Percentiles rank a stretch among this genome's conserved stretches.
These are phyloP conservation scores for Teunomyces gatunensis DNA, from an alignment of 805 yeast species.

Conservation along the genomic window DNA sequence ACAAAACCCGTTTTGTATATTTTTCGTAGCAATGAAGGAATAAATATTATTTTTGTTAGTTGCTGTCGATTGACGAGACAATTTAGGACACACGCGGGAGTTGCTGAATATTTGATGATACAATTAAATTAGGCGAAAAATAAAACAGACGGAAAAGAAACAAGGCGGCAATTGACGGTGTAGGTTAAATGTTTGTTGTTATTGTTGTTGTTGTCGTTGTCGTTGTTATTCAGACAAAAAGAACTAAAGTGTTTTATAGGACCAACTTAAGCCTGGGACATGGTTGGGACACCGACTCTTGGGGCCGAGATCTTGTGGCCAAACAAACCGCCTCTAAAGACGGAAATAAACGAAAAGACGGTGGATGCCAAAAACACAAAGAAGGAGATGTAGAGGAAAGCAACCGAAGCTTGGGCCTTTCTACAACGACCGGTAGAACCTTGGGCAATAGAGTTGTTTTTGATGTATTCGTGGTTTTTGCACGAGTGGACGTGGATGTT, in stretches of 20 bases:
- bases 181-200: not conserved
- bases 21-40: not conserved
- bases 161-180: not conserved
- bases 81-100: not conserved
- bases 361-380: slow-evolving; percentile 67
- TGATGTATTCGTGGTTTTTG: slow-evolving; percentile 60
- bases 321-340: slow-evolving; percentile 50
- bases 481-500: slow-evolving; percentile 87
- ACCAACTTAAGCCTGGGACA: slow-evolving; percentile 71
- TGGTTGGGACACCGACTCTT: slow-evolving; percentile 85
- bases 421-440: slow-evolving; percentile 87
- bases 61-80: not conserved
- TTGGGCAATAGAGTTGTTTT: slow-evolving; percentile 66
- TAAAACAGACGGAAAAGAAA: slow-evolving; percentile 1
- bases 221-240: not conserved
- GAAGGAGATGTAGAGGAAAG: slow-evolving; percentile 83
- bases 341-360: slow-evolving; percentile 56
- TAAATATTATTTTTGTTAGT: not conserved
- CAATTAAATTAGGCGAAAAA: slow-evolving; percentile 2
- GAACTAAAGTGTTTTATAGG: not conserved
- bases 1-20: not conserved
- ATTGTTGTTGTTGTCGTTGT: not conserved
- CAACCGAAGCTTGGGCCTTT: slow-evolving; percentile 83
- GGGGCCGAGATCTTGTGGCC: slow-evolving; percentile 47
- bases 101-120: not conserved